Conservation (phyloP, 2,329 filamentous ascomycete species). For the Beauveria asiatica region DNA sequence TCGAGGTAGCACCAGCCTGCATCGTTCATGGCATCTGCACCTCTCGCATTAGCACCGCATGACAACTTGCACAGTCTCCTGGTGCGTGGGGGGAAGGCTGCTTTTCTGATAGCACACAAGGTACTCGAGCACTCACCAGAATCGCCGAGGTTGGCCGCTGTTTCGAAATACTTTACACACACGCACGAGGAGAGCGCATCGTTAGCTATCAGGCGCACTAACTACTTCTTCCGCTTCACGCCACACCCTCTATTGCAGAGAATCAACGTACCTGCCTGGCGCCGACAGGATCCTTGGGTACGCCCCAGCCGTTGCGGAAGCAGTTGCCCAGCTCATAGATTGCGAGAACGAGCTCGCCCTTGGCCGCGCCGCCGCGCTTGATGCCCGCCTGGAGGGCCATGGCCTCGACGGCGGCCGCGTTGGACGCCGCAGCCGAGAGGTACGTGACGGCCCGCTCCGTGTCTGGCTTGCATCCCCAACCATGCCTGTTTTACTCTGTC, state of each 20-base stretch:
- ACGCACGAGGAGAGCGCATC: neutral
- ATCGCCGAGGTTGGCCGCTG: constrained; percentile 91
- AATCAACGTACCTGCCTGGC: constrained; percentile 55
- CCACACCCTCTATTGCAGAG: neutral
- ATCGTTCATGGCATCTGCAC: constrained; percentile 89
- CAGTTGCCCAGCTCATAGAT: constrained; percentile 92
- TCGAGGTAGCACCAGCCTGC: constrained; percentile 92
- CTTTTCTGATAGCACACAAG: too few species aligned
- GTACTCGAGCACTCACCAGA: constrained; percentile 44
- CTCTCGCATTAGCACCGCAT: neutral
- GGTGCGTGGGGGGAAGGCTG: neutral
- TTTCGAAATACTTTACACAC: constrained; percentile 76
- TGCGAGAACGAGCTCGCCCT: constrained; percentile 90
- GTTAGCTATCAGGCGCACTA: too few species aligned
- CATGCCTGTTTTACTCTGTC: constrained; percentile 53
- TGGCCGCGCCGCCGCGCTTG: constrained; percentile 88
- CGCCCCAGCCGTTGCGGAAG: constrained; percentile 92
- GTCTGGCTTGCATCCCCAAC: constrained; percentile 79
- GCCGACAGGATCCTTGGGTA: constrained; percentile 75
- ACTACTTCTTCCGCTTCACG: too few species aligned
- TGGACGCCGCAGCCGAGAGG: constrained; percentile 80
- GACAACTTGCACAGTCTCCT: neutral
- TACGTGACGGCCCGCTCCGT: constrained; percentile 69
- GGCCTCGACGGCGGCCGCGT: constrained; percentile 79
- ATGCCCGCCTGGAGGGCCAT: constrained; percentile 78